These are phyloP conservation scores for Penicillium ucsense DNA, from an alignment of 495 filamentous ascomycete genomes.

Conservation along the genomic window DNA sequence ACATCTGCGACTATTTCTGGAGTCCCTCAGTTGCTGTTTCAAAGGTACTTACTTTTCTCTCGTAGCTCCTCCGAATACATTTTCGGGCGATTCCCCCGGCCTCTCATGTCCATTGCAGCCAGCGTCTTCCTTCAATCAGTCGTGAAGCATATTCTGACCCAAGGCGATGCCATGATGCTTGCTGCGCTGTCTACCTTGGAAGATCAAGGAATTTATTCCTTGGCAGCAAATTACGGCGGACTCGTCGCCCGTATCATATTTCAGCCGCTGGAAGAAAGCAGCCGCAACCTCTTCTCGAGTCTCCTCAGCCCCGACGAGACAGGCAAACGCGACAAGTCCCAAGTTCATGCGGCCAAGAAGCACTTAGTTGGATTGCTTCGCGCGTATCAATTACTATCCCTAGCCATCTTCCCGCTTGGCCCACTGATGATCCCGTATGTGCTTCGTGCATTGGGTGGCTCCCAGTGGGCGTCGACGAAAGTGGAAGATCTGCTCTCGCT, in stretches of 20 bases:
- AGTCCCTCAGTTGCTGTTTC: background rate
- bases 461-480: slow-evolving; percentile 54
- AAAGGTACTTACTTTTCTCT: background rate
- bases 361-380: slow-evolving; percentile 29
- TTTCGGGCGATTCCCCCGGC: slow-evolving; percentile 54
- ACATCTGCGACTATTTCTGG: background rate
- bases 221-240: slow-evolving; percentile 91
- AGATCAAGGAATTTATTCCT: slow-evolving; percentile 86
- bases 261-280: slow-evolving; percentile 89
- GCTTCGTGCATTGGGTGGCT: slow-evolving; percentile 63
- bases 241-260: slow-evolving; percentile 84
- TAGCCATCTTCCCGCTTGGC: slow-evolving; percentile 55
- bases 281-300: slow-evolving; percentile 74
- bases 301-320: slow-evolving; percentile 34
- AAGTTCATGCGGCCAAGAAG: slow-evolving; percentile 20
- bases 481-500: slow-evolving; percentile 60
- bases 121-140: slow-evolving; percentile 78
- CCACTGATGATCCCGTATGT: slow-evolving; percentile 63
- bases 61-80: slow-evolving; percentile 38
- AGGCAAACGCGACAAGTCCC: slow-evolving; percentile 5
- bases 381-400: slow-evolving; percentile 48
- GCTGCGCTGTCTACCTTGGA: slow-evolving; percentile 59
- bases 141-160: slow-evolving; percentile 86
- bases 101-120: slow-evolving; percentile 55
- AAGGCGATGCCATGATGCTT: slow-evolving; percentile 86